Conservation (phyloP, 2,329 filamentous ascomycete species). For the Hymenoscyphus albidus region DNA sequence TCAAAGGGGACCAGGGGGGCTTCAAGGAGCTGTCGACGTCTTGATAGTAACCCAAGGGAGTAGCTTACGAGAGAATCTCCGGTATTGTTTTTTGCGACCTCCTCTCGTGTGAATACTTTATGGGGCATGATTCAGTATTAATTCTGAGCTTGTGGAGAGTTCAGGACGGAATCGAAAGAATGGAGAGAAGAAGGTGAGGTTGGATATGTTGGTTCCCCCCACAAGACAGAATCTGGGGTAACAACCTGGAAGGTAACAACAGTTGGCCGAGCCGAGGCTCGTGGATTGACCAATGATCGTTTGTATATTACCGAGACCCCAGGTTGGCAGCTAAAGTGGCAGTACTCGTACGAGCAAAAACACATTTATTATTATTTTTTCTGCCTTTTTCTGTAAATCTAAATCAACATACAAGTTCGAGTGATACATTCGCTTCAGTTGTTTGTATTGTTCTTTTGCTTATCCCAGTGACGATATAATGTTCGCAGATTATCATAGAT, state of each 20-base stretch:
- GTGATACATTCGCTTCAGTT: too few species aligned
- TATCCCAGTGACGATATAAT: too few species aligned
- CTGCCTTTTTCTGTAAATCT: too few species aligned
- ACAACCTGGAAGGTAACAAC: too few species aligned
- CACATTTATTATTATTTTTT: too few species aligned
- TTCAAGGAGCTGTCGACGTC: neutral
- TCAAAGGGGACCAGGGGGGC: neutral
- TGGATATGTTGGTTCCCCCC: neutral
- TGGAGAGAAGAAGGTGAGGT: neutral
- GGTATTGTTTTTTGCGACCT: constrained; percentile 72
- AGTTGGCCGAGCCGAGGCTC: neutral
- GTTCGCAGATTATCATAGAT: too few species aligned
- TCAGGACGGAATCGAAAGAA: neutral
- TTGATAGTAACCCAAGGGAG: neutral
- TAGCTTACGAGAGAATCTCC: constrained; percentile 47
- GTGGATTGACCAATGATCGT: neutral
- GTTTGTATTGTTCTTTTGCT: too few species aligned
- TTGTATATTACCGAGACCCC: neutral
- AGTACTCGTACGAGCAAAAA: too few species aligned
- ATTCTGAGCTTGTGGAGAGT: neutral
- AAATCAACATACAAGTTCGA: too few species aligned
- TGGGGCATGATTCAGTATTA: constrained; percentile 28
- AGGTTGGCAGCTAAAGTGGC: neutral
- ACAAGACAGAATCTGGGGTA: neutral
- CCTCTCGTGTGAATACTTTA: constrained; percentile 46